A percentile compares a stretch with the other conserved stretches of the same genome.
phyloP scores from a whole-genome alignment of 1,284 basidiomycete genomes.

The Ceratobasidium theobromae region DNA sequence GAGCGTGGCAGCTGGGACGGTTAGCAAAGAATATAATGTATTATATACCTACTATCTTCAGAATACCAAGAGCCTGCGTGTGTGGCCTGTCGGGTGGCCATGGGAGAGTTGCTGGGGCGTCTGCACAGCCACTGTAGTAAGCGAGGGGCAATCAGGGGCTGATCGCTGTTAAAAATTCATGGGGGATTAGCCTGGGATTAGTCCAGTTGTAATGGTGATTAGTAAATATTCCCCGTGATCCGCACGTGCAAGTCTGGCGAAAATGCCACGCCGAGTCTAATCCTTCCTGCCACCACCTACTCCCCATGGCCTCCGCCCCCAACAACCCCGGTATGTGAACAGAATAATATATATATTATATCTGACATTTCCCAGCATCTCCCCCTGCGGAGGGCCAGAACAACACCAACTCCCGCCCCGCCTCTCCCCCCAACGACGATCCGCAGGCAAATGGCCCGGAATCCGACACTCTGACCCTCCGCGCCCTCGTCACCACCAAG shows the following conservation, averaged over 20 bases:
- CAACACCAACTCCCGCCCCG: constrained; percentile 30
- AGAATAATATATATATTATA: not conserved
- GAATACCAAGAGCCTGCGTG: constrained; percentile 95
- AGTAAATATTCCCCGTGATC: no score
- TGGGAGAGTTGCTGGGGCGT: not conserved
- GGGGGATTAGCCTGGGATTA: no score
- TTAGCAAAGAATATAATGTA: constrained; percentile 2
- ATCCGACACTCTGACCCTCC: constrained; percentile 76
- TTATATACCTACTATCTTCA: constrained; percentile 56
- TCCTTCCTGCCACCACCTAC: constrained; percentile 27
- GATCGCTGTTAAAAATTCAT: not conserved
- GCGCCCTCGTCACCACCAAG: constrained; percentile 92
- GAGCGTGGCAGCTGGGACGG: constrained; percentile 44
- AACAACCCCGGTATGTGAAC: constrained; percentile 29
- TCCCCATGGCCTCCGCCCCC: constrained; percentile 8
- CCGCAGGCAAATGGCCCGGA: constrained; percentile 25
- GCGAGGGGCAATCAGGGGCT: constrained; percentile 5
- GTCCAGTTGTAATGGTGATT: no score
- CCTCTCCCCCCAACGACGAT: constrained; percentile 30
- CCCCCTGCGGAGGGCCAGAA: constrained; percentile 32
- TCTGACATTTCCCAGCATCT: constrained; percentile 14
- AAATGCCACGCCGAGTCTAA: constrained; percentile 4
- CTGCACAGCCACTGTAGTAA: constrained; percentile 14
- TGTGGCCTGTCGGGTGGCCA: constrained; percentile 55
- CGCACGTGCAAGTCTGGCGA: constrained; percentile 2